Evolutionary conservation across 106 monocot genomes (phyloP).

Genomic region (Allium sativum): DNA sequence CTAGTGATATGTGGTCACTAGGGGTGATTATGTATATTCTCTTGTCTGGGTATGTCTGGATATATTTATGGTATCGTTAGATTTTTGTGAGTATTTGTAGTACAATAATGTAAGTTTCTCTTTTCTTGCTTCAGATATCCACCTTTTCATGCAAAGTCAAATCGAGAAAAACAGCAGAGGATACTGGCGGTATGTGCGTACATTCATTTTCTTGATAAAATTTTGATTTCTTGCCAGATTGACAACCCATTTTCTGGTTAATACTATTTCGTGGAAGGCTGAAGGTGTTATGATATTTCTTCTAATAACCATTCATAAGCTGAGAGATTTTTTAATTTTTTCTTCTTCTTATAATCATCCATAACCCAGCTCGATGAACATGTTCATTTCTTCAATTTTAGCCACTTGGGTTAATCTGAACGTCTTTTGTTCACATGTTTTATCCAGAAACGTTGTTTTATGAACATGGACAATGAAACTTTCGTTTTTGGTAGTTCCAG

Average conservation of each 20-base stretch:
- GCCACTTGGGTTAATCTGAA: too few species aligned
- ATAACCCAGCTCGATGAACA: too few species aligned
- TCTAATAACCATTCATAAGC: neutral
- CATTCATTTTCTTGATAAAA: neutral
- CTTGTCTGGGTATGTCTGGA: slow-evolving; percentile 36
- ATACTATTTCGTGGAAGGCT: neutral
- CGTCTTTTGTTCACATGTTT: too few species aligned
- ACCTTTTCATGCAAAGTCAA: slow-evolving; percentile 50
- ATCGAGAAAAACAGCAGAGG: slow-evolving; percentile 47
- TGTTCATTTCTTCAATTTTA: too few species aligned
- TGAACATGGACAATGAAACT: too few species aligned
- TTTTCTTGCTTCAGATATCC: slow-evolving; percentile 29
- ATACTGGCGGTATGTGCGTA: slow-evolving; percentile 42
- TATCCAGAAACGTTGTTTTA: too few species aligned
- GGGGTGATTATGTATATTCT: slow-evolving; percentile 67
- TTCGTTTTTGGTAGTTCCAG: too few species aligned
- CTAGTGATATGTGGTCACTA: slow-evolving; percentile 73
- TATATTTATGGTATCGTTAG: too few species aligned
- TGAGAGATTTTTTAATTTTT: too few species aligned
- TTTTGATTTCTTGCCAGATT: neutral
- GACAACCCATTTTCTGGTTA: neutral
- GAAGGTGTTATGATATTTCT: neutral
- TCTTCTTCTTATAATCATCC: too few species aligned
- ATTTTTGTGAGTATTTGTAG: too few species aligned
- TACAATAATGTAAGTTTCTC: too few species aligned